These are phyloP conservation scores for Solanum chilense DNA, from an alignment of 257 asterid species.

Conservation along the genomic window DNA sequence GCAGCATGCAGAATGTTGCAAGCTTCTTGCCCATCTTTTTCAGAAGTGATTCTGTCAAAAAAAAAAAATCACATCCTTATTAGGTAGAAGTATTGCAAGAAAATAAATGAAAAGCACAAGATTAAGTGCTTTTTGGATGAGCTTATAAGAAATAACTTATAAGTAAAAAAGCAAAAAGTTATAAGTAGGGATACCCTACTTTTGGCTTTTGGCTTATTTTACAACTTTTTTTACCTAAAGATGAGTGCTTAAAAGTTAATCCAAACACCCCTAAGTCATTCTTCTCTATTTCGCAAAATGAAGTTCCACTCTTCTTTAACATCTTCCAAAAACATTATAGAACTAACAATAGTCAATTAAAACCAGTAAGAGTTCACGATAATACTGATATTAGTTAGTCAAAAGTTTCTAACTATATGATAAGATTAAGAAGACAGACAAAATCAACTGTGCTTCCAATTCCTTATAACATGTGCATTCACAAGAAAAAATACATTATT, in stretches of 20 bases:
- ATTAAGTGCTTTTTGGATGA: not conserved
- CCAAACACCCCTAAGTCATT: not conserved
- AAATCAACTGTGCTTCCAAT: not conserved
- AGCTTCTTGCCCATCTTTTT: slow-evolving; percentile 92
- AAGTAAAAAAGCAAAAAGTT: not conserved
- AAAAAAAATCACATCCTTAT: not conserved
- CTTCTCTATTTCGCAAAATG: not conserved
- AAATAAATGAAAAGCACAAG: not conserved
- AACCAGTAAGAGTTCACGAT: not conserved
- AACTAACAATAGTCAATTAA: not conserved
- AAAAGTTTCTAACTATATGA: not conserved
- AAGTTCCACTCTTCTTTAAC: not conserved
- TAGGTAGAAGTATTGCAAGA: not conserved
- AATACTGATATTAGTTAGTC: not conserved
- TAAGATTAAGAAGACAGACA: not conserved
- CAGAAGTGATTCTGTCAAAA: slow-evolving; percentile 56
- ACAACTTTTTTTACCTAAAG: not conserved
- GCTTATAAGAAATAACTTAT: not conserved
- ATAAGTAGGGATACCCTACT: not conserved
- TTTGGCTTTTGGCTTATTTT: not conserved
- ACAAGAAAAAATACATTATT: not conserved
- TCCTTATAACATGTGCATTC: not conserved
- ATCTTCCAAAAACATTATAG: not conserved
- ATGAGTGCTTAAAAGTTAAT: not conserved
- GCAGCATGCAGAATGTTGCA: slow-evolving; percentile 90